Base-by-base conservation (phyloP, 2,329 filamentous ascomycete genomes). In the Plenodomus biglobosus region DNA sequence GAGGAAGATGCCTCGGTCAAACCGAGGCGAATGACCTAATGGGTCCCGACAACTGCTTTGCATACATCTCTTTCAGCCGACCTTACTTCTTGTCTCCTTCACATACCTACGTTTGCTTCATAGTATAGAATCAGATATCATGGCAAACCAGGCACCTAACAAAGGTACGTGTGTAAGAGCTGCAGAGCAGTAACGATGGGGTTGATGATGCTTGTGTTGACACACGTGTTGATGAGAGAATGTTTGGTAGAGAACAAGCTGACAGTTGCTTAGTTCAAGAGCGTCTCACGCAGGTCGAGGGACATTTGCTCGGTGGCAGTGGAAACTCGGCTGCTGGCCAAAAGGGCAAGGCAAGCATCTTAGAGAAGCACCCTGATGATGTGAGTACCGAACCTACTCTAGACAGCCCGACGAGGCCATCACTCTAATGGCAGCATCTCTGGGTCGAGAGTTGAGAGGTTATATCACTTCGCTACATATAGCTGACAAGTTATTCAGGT, bases 361-460 rank as follows among this genome's bases (percentile, higher is more conserved):
- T 80, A 38, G 69, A 75, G 64, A 80, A 85, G 70, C 76, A 79
- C 55, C 78, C 82, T 40, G 80, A 85, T 72, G 83, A 86, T 71
- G 72, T 74, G 66, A 55, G 69, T 69, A 24, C 8, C 27, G 27
- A 15, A 15, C 15, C 11, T 32, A 10, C 13, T 11, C 15, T 15
- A 32, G 27, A 32, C 27, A 32, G 27, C 13, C 11, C 7, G 27
- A 32, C 11, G 13, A 32, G 11, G 27, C 11, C 27, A 32, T 32
- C 27, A 15, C 13, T 5, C 6, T 11, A 32, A 32, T 32, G 27
- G 11, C 27, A 15, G 15, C 15, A 11, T 11, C 22, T 24, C 6
- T 11, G 11, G 22, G 11, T 11, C 11, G 6, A 11, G 11, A 5
- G 22, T 11, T 11, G 22, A 6, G 22, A 5, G 11, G 6, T 6